Conservation (phyloP, 805 yeast genomes). For the Lachancea meyersii region DNA sequence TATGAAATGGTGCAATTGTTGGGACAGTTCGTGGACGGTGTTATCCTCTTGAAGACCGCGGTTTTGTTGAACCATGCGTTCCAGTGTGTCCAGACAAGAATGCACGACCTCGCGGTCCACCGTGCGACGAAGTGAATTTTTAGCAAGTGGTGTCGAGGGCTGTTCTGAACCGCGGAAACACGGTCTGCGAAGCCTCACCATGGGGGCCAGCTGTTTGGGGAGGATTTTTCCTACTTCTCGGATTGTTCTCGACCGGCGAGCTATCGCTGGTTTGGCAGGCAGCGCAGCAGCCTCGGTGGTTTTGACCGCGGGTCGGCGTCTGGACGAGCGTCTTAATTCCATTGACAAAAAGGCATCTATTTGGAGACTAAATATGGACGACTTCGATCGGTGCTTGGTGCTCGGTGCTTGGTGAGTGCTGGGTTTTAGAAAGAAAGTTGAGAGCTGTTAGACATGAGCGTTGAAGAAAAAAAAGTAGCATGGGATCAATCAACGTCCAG, state of each 20-base stretch:
- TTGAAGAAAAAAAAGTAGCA: neutral
- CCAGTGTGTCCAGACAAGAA: slow-evolving; percentile 1
- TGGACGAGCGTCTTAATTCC: slow-evolving; percentile 10
- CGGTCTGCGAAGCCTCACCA: neutral
- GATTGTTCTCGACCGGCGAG: neutral
- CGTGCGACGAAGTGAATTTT: neutral
- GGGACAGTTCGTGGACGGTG: neutral
- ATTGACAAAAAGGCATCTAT: neutral
- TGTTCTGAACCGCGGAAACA: neutral
- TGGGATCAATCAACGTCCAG: neutral
- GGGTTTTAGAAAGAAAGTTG: no score
- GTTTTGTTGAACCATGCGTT: neutral
- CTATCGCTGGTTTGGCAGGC: neutral
- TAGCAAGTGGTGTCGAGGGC: neutral
- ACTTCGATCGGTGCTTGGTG: no score
- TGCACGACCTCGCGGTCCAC: slow-evolving; percentile 1
- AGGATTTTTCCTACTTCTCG: neutral
- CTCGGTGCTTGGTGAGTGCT: no score
- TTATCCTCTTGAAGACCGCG: neutral
- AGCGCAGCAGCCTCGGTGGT: neutral
- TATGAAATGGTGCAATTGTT: slow-evolving; percentile 3
- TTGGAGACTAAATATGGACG: neutral
- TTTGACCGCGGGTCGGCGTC: slow-evolving; percentile 3
- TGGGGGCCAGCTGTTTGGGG: neutral
- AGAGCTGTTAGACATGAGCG: neutral